phyloP scores from a whole-genome alignment of 2,329 filamentous ascomycete genomes.

The Triangularia setosa region DNA sequence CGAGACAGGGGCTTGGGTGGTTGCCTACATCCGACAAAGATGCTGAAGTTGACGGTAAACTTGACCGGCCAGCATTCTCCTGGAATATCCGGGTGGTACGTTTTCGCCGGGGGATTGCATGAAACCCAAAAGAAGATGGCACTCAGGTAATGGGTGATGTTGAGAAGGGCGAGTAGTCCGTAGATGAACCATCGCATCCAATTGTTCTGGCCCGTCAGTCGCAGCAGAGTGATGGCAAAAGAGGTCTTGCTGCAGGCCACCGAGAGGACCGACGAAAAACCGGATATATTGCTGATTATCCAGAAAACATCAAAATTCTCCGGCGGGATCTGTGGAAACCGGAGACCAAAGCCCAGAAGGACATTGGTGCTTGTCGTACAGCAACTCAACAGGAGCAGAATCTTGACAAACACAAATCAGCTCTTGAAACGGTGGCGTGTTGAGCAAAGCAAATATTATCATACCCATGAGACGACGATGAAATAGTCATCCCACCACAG shows the following conservation, averaged over 20 bases:
- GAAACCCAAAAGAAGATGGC: constrained; percentile 29
- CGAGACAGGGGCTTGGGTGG: background rate
- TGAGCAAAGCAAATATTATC: background rate
- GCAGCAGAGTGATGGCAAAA: constrained; percentile 35
- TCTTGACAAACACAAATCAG: constrained; percentile 8
- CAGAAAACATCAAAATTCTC: constrained; percentile 16
- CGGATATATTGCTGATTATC: constrained; percentile 21
- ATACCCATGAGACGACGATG: constrained; percentile 29
- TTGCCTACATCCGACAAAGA: constrained; percentile 27
- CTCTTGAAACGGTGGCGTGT: background rate
- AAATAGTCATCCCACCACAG: constrained; percentile 34
- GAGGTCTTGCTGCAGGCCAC: constrained; percentile 37
- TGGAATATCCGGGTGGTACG: constrained; percentile 22
- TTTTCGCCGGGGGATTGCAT: constrained; percentile 29
- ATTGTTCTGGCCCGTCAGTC: constrained; percentile 26
- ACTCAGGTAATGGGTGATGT: constrained; percentile 29
- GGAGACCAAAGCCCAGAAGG: constrained; percentile 23
- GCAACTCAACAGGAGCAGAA: constrained; percentile 17
- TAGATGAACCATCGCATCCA: constrained; percentile 30
- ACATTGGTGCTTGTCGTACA: constrained; percentile 15
- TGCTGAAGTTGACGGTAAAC: constrained; percentile 24
- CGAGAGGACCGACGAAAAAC: constrained; percentile 30
- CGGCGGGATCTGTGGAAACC: constrained; percentile 11
- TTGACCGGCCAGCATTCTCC: constrained; percentile 28
- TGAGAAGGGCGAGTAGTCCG: constrained; percentile 32